A percentile compares a stretch with the other conserved stretches of the same genome.
Conservation (phyloP, 2,329 filamentous ascomycete genomes). For the Onygenales sp. region DNA sequence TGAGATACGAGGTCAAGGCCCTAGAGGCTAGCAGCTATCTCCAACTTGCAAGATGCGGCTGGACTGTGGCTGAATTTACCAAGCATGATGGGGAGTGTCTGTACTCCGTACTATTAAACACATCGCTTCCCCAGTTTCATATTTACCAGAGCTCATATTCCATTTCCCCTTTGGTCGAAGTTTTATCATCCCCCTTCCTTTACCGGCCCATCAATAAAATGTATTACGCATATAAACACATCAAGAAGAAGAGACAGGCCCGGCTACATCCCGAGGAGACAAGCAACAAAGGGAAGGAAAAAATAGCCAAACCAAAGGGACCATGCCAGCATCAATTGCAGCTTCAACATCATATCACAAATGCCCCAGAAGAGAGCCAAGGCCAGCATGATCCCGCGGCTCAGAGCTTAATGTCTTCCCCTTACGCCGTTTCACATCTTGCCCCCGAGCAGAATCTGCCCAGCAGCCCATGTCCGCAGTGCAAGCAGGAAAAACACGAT, state of each 20-base stretch:
- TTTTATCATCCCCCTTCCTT: too few relatives aligned
- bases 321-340: conserved; percentile 10
- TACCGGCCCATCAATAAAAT: background rate
- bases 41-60: too few relatives aligned
- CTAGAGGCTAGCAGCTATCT: too few relatives aligned
- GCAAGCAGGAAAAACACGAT: conserved; percentile 24
- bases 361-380: background rate
- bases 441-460: background rate
- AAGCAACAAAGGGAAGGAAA: background rate
- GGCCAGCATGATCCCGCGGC: background rate
- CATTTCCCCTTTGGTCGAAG: too few relatives aligned
- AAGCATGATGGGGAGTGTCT: too few relatives aligned
- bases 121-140: too few relatives aligned
- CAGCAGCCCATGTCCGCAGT: conserved; percentile 13
- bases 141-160: too few relatives aligned
- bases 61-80: too few relatives aligned
- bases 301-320: conserved; percentile 5
- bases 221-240: background rate
- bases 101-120: too few relatives aligned
- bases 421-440: background rate
- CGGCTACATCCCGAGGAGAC: background rate
- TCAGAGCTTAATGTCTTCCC: background rate
- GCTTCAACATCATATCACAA: background rate
- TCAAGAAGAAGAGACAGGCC: conserved; percentile 2
- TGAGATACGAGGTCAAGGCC: too few relatives aligned